Evolutionary conservation across 139 green algal species (phyloP).

Genomic region (Pleodorina starrii): DNA sequence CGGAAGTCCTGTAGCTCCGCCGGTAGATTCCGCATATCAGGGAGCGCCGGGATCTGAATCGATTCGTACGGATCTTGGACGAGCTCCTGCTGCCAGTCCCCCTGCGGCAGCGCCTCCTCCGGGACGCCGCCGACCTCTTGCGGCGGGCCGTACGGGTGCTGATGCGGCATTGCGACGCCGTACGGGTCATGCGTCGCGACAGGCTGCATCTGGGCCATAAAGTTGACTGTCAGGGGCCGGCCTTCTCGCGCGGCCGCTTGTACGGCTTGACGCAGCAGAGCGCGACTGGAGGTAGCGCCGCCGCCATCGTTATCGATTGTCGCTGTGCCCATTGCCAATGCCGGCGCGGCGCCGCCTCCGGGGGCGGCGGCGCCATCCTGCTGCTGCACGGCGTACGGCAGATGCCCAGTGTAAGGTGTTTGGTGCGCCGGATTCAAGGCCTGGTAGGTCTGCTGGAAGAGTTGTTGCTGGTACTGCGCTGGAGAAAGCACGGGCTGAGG

Average conservation of each 20-base stretch:
- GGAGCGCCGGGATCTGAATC: slow-evolving; percentile 47
- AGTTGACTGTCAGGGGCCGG: slow-evolving; percentile 14
- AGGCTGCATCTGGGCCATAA: slow-evolving; percentile 35
- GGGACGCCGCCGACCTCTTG: neutral
- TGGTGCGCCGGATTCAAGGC: too few relatives aligned
- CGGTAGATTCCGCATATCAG: slow-evolving; percentile 36
- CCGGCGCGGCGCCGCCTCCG: too few relatives aligned
- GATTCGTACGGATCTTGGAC: slow-evolving; percentile 33
- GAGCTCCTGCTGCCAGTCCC: neutral
- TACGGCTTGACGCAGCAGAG: neutral
- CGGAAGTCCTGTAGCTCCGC: slow-evolving; percentile 53
- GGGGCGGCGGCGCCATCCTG: too few relatives aligned
- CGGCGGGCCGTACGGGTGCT: slow-evolving; percentile 34
- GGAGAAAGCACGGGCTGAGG: neutral
- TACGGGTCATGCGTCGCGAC: neutral
- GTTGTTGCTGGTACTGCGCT: slow-evolving; percentile 25
- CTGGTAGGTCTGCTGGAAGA: slow-evolving; percentile 34
- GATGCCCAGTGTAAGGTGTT: too few relatives aligned
- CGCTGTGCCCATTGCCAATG: neutral
- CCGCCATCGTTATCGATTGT: neutral
- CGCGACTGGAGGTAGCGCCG: neutral
- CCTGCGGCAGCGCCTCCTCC: neutral
- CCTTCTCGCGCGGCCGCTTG: neutral
- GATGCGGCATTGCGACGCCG: slow-evolving; percentile 15
- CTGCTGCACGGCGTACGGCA: slow-evolving; percentile 12